A percentile compares a stretch with the other conserved stretches of the same genome.
Conservation (phyloP, 2,329 filamentous ascomycete genomes). For the Curvularia eragrostidis region DNA sequence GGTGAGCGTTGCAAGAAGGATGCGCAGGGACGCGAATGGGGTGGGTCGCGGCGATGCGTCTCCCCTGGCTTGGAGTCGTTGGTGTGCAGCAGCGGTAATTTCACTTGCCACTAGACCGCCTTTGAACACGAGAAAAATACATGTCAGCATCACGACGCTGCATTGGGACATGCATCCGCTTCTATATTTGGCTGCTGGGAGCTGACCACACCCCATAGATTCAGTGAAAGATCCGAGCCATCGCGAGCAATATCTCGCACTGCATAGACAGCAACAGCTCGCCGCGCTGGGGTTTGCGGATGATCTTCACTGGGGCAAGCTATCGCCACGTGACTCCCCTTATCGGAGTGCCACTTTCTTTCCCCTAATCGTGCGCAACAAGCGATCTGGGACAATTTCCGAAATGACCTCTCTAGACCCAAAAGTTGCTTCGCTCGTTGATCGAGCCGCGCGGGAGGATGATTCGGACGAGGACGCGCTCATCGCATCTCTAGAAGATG, state of each 20-base stretch:
- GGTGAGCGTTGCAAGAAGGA: constrained; percentile 28
- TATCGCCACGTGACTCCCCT: constrained; percentile 28
- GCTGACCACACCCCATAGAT: neutral
- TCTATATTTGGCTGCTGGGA: constrained; percentile 13
- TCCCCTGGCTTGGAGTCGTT: constrained; percentile 36
- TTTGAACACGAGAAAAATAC: constrained; percentile 24
- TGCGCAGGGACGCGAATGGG: constrained; percentile 40
- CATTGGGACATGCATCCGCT: constrained; percentile 8
- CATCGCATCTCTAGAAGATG: constrained; percentile 65
- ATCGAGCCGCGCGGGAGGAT: constrained; percentile 49
- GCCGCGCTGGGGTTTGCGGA: neutral
- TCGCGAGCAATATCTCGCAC: neutral
- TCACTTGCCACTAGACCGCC: constrained; percentile 35
- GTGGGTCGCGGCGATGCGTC: constrained; percentile 31
- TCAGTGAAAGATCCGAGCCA: neutral
- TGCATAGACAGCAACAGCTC: neutral
- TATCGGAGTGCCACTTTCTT: constrained; percentile 18
- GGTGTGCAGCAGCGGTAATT: constrained; percentile 32
- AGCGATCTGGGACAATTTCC: constrained; percentile 17
- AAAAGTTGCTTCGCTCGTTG: constrained; percentile 60
- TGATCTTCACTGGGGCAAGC: constrained; percentile 1
- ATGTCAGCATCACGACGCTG: constrained; percentile 26
- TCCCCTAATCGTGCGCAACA: constrained; percentile 27
- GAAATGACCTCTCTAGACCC: constrained; percentile 58
- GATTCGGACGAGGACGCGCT: constrained; percentile 66